phyloP scores from a whole-genome alignment of 2,329 filamentous ascomycete species.

The Colletotrichum zoysiae region DNA sequence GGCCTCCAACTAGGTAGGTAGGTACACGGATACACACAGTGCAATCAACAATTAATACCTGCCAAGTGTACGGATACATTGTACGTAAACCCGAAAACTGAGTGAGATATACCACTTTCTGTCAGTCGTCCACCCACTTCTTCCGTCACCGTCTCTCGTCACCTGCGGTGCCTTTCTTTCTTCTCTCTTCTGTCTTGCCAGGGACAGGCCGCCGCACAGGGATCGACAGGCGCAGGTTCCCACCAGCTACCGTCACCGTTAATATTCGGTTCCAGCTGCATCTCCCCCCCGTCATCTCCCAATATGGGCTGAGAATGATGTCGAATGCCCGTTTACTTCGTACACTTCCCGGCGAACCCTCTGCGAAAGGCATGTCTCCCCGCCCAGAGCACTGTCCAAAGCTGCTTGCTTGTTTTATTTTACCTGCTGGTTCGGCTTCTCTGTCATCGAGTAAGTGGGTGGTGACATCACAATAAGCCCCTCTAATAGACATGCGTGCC shows the following conservation, averaged over 20 bases:
- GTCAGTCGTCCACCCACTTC: slow-evolving; percentile 28
- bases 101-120: slow-evolving; percentile 30
- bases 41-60: neutral
- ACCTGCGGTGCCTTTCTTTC: neutral
- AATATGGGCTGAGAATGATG: slow-evolving; percentile 29
- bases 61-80: too few relatives aligned
- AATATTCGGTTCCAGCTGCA: slow-evolving; percentile 29
- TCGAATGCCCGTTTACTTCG: slow-evolving; percentile 1
- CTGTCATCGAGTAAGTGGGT: slow-evolving; percentile 31
- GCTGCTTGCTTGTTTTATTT: neutral
- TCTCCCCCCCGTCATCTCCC: slow-evolving; percentile 1
- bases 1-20: slow-evolving; percentile 6
- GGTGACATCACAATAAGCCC: slow-evolving; percentile 36
- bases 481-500: slow-evolving; percentile 6
- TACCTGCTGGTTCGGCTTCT: slow-evolving; percentile 8
- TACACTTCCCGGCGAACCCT: slow-evolving; percentile 12
- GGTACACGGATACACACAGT: too few relatives aligned
- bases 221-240: slow-evolving; percentile 28
- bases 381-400: slow-evolving; percentile 13
- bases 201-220: slow-evolving; percentile 4
- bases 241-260: slow-evolving; percentile 29
- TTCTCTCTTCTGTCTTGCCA: slow-evolving; percentile 1
- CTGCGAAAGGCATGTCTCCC: slow-evolving; percentile 34
- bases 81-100: neutral
- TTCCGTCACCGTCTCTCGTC: slow-evolving; percentile 22